Evolutionary conservation across 2,329 filamentous ascomycete species (phyloP).

Genomic region (Curvularia eragrostidis): DNA sequence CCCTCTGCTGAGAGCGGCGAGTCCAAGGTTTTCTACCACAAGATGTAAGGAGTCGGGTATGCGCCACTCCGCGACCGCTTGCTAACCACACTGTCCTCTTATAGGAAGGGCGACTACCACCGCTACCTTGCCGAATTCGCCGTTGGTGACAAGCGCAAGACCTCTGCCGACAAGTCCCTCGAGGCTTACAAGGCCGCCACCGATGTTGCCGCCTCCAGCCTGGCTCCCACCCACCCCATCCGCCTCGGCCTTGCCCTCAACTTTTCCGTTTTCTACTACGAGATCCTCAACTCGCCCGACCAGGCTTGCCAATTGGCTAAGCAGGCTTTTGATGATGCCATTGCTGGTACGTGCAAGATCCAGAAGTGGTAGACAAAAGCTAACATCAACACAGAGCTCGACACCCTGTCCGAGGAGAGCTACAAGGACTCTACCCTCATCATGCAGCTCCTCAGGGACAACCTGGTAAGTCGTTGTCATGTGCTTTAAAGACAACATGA

Average conservation of each 20-base stretch:
- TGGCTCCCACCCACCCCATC: slow-evolving; percentile 91
- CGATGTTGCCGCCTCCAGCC: slow-evolving; percentile 86
- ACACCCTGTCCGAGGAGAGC: slow-evolving; percentile 96
- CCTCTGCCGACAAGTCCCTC: slow-evolving; percentile 89
- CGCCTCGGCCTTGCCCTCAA: slow-evolving; percentile 90
- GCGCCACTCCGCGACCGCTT: not conserved
- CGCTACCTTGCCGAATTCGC: slow-evolving; percentile 98
- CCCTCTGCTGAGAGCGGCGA: slow-evolving; percentile 93
- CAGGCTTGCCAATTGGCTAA: slow-evolving; percentile 98
- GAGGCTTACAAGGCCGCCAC: slow-evolving; percentile 97
- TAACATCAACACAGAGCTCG: slow-evolving; percentile 71
- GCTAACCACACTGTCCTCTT: slow-evolving; percentile 33
- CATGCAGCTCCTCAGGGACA: slow-evolving; percentile 98
- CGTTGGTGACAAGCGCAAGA: slow-evolving; percentile 92
- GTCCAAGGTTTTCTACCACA: slow-evolving; percentile 99
- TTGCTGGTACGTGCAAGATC: slow-evolving; percentile 68
- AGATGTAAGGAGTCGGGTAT: slow-evolving; percentile 73
- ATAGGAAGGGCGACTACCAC: slow-evolving; percentile 99
- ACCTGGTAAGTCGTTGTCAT: slow-evolving; percentile 68
- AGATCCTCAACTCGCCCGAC: slow-evolving; percentile 98
- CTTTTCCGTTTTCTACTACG: slow-evolving; percentile 99
- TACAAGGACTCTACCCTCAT: slow-evolving; percentile 99
- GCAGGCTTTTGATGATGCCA: slow-evolving; percentile 95
- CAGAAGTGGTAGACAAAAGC: slow-evolving; percentile 8
- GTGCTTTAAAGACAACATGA: not conserved